Percentiles rank a stretch among this genome's conserved stretches.
Evolutionary conservation across 2,329 filamentous ascomycete species (phyloP).

Genomic region (Arthroderma sp.): DNA sequence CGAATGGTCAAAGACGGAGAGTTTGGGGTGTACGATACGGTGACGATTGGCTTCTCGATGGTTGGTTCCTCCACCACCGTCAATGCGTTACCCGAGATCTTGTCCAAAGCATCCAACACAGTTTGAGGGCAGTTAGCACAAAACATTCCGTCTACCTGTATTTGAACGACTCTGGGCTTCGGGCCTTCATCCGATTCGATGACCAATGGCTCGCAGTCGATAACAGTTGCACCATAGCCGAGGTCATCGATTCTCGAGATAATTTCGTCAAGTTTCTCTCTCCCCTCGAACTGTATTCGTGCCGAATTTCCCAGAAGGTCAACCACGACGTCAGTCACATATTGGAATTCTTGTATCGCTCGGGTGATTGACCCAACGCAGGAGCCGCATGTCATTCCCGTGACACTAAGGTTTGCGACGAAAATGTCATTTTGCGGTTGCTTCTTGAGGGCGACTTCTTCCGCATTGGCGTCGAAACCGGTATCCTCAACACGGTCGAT

Average conservation of each 20-base stretch:
- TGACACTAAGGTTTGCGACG: conserved; percentile 37
- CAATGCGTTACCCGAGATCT: conserved; percentile 36
- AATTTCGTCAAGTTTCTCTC: conserved; percentile 33
- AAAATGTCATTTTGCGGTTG: conserved; percentile 11
- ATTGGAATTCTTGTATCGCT: conserved; percentile 33
- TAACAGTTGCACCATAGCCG: conserved; percentile 53
- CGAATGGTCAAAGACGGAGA: conserved; percentile 62
- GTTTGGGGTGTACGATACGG: conserved; percentile 55
- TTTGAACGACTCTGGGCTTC: conserved; percentile 45
- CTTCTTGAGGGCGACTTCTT: conserved; percentile 19
- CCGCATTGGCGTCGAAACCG: conserved; percentile 35
- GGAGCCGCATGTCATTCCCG: conserved; percentile 46
- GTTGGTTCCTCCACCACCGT: conserved; percentile 35
- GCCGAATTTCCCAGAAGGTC: conserved; percentile 40
- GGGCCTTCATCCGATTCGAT: conserved; percentile 22
- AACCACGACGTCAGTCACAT: conserved; percentile 36
- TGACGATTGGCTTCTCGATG: conserved; percentile 52
- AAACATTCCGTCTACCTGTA: conserved; percentile 59
- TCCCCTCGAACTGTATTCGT: conserved; percentile 36
- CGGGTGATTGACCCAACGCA: conserved; percentile 39
- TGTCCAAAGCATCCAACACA: conserved; percentile 24
- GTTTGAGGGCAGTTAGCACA: conserved; percentile 55
- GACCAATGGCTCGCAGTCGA: conserved; percentile 25
- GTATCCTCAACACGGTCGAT: conserved; percentile 38
- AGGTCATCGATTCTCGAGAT: conserved; percentile 41